A percentile compares a stretch with the other conserved stretches of the same genome.
Evolutionary conservation across 192 early-diverging fungal species (phyloP).

Genomic region (Gonapodya prolifera): DNA sequence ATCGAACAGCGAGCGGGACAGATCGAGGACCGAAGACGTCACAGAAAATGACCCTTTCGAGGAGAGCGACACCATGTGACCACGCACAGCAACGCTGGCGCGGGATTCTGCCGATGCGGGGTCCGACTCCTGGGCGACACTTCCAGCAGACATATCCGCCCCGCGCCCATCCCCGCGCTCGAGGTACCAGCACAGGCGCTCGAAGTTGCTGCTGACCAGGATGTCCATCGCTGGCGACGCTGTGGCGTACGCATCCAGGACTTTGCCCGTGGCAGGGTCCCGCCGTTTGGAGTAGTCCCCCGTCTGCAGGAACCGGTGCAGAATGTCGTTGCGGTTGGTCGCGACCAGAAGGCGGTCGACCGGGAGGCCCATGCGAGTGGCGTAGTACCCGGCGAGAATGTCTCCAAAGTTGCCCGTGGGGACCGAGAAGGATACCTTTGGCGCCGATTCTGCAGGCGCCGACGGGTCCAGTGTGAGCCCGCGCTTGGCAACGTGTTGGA

Average conservation of each 20-base stretch:
- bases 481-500: conserved; percentile 18
- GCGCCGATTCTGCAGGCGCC: conserved; percentile 1
- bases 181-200: conserved; percentile 89
- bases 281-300: conserved; percentile 68
- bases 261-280: conserved; percentile 21
- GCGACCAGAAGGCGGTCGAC: conserved; percentile 67
- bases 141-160: conserved; percentile 6
- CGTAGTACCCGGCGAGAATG: conserved; percentile 82
- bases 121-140: too few relatives aligned
- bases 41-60: conserved; percentile 59
- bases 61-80: conserved; percentile 74
- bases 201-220: conserved; percentile 91
- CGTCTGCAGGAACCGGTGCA: conserved; percentile 83
- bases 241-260: conserved; percentile 32
- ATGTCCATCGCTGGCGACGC: conserved; percentile 97
- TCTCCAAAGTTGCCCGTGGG: conserved; percentile 98
- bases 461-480: background rate
- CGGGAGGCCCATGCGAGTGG: conserved; percentile 82
- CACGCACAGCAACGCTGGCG: conserved; percentile 42
- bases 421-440: conserved; percentile 53
- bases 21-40: conserved; percentile 35
- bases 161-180: conserved; percentile 15
- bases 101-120: conserved; percentile 23
- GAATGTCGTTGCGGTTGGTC: conserved; percentile 97
- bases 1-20: conserved; percentile 58